Percentiles rank a stretch among this genome's conserved stretches.
phyloP scores from a whole-genome alignment of 192 early-diverging fungal species.

The Coemansia sp. region DNA sequence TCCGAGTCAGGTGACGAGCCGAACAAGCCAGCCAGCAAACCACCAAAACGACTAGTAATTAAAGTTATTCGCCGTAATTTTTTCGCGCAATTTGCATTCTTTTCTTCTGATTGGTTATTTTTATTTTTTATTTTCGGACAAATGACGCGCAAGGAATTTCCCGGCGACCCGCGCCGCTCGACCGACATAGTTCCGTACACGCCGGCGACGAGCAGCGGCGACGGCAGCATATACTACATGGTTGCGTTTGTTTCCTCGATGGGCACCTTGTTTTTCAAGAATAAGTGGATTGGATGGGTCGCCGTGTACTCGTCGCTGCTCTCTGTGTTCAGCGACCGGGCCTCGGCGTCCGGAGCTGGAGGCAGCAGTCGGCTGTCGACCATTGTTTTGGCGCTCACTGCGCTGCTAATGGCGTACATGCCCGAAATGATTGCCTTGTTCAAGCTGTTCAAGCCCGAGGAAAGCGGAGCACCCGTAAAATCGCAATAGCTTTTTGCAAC shows the following conservation, averaged over 20 bases:
- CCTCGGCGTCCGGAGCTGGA: slow-evolving; percentile 25
- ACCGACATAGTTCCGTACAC: slow-evolving; percentile 37
- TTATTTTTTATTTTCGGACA: neutral
- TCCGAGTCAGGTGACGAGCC: too few relatives aligned
- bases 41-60: too few relatives aligned
- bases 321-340: slow-evolving; percentile 42
- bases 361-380: slow-evolving; percentile 44
- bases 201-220: slow-evolving; percentile 30
- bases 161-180: slow-evolving; percentile 47
- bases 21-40: too few relatives aligned
- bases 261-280: slow-evolving; percentile 45
- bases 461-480: neutral
- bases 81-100: neutral
- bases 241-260: slow-evolving; percentile 47
- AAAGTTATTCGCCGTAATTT: neutral
- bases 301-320: slow-evolving; percentile 40
- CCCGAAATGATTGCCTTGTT: slow-evolving; percentile 35
- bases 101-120: neutral
- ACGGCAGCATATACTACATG: slow-evolving; percentile 51
- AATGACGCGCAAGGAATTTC: slow-evolving; percentile 45
- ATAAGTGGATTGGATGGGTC: slow-evolving; percentile 43
- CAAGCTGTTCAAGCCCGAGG: slow-evolving; percentile 3
- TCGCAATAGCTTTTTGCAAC: too few relatives aligned
- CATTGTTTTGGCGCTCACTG: slow-evolving; percentile 25
- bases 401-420: slow-evolving; percentile 50